These are phyloP conservation scores for Cenchrus fungigraminus DNA, from an alignment of 176 grass and related monocot species.

Conservation along the genomic window DNA sequence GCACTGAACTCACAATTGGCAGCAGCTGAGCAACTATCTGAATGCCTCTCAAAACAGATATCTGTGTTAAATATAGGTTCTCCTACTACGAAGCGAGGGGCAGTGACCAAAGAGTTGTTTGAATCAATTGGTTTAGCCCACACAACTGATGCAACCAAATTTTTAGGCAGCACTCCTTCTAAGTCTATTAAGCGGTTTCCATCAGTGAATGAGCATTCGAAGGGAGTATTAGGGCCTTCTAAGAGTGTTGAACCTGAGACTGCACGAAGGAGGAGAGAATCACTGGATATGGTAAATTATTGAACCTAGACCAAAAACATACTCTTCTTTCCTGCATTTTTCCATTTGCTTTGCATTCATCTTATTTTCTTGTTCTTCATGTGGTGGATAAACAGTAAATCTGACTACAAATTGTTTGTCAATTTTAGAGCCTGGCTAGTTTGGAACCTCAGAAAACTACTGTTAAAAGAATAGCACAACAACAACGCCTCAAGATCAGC, in stretches of 20 bases:
- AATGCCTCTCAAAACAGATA: conserved; percentile 87
- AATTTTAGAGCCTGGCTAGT: conserved; percentile 61
- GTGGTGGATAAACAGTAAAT: conserved; percentile 27
- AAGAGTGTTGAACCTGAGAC: conserved; percentile 73
- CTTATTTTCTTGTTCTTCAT: conserved; percentile 24
- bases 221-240: conserved; percentile 50
- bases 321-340: not conserved
- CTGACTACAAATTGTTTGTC: conserved; percentile 15
- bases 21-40: conserved; percentile 88
- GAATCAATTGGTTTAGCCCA: conserved; percentile 87
- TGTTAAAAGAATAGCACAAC: conserved; percentile 79
- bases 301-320: conserved; percentile 17
- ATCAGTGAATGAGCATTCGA: conserved; percentile 49
- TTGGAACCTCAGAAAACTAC: conserved; percentile 88
- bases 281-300: conserved; percentile 76
- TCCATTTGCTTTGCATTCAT: not conserved
- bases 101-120: conserved; percentile 78
- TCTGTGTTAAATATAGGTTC: conserved; percentile 70
- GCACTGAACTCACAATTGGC: conserved; percentile 90
- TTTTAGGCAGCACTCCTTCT: conserved; percentile 44
- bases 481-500: conserved; percentile 66
- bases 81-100: conserved; percentile 54
- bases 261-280: conserved; percentile 83
- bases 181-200: conserved; percentile 56
- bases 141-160: conserved; percentile 46